Percentiles rank a stretch among this genome's conserved stretches.
Conservation (phyloP, 768 basidiomycete genomes). For the Sutorius australiensis region DNA sequence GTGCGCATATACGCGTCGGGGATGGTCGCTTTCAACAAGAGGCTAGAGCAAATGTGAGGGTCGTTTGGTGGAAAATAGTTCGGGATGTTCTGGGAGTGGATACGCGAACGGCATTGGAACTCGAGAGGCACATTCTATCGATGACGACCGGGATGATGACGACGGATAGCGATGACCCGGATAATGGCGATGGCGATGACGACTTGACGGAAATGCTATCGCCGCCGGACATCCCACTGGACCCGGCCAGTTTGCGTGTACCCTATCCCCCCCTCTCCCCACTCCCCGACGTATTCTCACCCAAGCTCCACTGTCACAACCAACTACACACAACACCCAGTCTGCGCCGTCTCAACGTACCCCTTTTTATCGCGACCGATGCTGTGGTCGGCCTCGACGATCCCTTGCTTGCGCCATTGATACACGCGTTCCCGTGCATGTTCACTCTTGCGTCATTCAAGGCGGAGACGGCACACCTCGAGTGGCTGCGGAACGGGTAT, state of each 20-base stretch:
- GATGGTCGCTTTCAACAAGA: conserved; percentile 58
- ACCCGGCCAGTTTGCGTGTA: conserved; percentile 17
- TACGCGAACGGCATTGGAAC: conserved; percentile 30
- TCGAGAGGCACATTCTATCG: conserved; percentile 20
- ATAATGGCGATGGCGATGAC: neutral
- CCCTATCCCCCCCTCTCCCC: conserved; percentile 29
- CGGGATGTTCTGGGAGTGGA: conserved; percentile 43
- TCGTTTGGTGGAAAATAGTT: conserved; percentile 58
- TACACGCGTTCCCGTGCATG: conserved; percentile 58
- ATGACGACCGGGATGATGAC: neutral
- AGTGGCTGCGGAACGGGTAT: conserved; percentile 38
- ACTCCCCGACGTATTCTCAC: conserved; percentile 16
- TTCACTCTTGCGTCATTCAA: conserved; percentile 56
- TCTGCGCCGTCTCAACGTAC: conserved; percentile 46
- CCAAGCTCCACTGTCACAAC: conserved; percentile 35
- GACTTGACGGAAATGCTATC: neutral
- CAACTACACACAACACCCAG: conserved; percentile 32
- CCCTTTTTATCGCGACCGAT: conserved; percentile 68
- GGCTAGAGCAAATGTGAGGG: conserved; percentile 39
- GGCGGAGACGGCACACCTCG: conserved; percentile 28
- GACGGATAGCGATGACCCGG: neutral
- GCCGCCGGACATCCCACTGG: conserved; percentile 18
- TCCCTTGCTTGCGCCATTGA: conserved; percentile 43
- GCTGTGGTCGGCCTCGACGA: conserved; percentile 37
- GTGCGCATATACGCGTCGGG: conserved; percentile 64